phyloP scores from a whole-genome alignment of 768 basidiomycete genomes.

The Amanita phalloides region DNA sequence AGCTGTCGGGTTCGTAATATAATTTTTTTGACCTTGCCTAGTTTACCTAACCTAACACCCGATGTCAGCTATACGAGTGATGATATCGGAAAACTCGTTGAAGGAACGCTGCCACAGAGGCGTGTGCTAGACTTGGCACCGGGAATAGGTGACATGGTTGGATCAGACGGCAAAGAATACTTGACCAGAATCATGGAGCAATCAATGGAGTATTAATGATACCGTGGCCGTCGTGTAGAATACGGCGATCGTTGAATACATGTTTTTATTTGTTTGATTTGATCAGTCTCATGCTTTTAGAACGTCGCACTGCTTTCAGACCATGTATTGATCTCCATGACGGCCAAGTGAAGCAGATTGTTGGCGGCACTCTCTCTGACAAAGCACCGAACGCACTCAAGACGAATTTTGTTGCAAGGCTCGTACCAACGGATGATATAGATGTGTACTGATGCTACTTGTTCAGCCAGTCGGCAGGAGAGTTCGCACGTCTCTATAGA shows the following conservation, averaged over 20 bases:
- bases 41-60: neutral
- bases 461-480: conserved; percentile 60
- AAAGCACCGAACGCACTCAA: conserved; percentile 44
- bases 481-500: conserved; percentile 75
- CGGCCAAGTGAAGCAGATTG: conserved; percentile 96
- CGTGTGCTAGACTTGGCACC: conserved; percentile 91
- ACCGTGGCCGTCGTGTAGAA: neutral
- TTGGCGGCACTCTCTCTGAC: conserved; percentile 87
- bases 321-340: conserved; percentile 97
- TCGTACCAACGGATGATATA: conserved; percentile 14
- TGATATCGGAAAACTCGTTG: conserved; percentile 69
- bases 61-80: conserved; percentile 42
- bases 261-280: neutral
- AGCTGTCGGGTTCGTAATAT: conserved; percentile 49
- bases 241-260: neutral
- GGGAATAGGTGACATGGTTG: conserved; percentile 73
- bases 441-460: conserved; percentile 5
- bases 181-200: conserved; percentile 70
- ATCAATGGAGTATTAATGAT: conserved; percentile 59
- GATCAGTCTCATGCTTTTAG: conserved; percentile 18
- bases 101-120: conserved; percentile 87
- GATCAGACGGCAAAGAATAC: conserved; percentile 77
- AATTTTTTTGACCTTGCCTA: neutral
- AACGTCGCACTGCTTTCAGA: conserved; percentile 50
- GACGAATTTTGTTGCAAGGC: conserved; percentile 92